Evolutionary conservation across 257 asterid species (phyloP), one percentile per base, ranked within the genome.

Genomic region (Plectranthus barbatus): DNA sequence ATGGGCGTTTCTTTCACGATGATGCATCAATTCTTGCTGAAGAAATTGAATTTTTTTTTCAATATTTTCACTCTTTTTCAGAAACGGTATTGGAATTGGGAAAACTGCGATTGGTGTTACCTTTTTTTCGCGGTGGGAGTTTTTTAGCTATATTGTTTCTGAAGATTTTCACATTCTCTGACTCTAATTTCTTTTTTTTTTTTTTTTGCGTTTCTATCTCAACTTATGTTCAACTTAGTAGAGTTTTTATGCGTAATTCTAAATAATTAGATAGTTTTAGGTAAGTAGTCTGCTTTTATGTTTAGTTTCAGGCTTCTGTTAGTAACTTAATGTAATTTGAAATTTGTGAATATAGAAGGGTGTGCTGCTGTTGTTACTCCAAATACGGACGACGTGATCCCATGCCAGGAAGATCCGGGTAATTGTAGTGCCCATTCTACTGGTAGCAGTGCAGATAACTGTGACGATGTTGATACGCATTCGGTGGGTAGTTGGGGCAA

Each of bases 401-500:
- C 64, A 33, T 64, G 74, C 31, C 65, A 66, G 56, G 84, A 76
- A 31, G 78, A 70, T 56, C 74, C 50, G 11, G 81, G 75, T 20
- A 71, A 67, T 60, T 79, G 80, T 57, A 81, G 76, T 44, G 56
- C 78, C 50, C 74, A 68, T 71, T 85, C 91, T 3, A 36, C 56
- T 61, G 86, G 77, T 58, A 80, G 81, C 62, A 47, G 60, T 68
- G 78, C 41, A n/a, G 78, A 78, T 63, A 46, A 62, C 63, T 72
- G 72, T 56, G 91, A 86, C 68, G 70, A 55, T 59, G 76, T 67
- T 18, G 98, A 88, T 69, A 67, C 88, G 26, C 75, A 83, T 67
- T 84, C 91, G 23, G 44, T 81, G 77, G 89, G 94, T 4, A 81
- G 91, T 73, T 82, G 91, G 90, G 83, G 84, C 64, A 97, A 85